Conservation (phyloP, 1,139 yeast genomes). For the Taiozyma sp. region DNA sequence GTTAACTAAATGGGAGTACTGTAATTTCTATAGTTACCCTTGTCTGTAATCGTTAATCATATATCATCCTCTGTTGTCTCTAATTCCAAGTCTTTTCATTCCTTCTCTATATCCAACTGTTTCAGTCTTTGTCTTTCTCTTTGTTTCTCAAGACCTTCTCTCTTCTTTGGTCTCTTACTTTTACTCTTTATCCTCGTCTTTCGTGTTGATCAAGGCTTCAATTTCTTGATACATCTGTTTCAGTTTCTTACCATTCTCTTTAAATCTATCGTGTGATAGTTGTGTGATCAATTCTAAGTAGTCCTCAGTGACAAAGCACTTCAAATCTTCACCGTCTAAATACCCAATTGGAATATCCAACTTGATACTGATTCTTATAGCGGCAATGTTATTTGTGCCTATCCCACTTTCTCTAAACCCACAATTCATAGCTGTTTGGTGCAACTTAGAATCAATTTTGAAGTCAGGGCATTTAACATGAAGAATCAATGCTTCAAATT, state of each 20-base stretch:
- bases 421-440: slow-evolving; percentile 71
- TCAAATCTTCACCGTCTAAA: slow-evolving; percentile 16
- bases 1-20: too few species aligned
- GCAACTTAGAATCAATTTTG: slow-evolving; percentile 54
- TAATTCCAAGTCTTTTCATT: background rate
- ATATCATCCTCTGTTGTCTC: background rate
- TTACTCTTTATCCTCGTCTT: slow-evolving; percentile 4
- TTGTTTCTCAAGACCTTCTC: slow-evolving; percentile 48
- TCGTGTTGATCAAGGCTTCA: slow-evolving; percentile 26
- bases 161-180: slow-evolving; percentile 41
- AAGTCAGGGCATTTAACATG: slow-evolving; percentile 75
- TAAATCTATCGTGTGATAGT: slow-evolving; percentile 53
- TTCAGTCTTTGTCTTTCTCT: background rate
- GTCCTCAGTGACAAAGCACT: slow-evolving; percentile 42
- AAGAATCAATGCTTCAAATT: slow-evolving; percentile 79
- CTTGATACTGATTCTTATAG: slow-evolving; percentile 66
- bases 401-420: slow-evolving; percentile 89
- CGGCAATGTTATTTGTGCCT: slow-evolving; percentile 75
- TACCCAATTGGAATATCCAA: slow-evolving; percentile 37
- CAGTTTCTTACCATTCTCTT: slow-evolving; percentile 57
- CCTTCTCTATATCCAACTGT: too few species aligned
- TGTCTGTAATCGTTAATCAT: too few species aligned
- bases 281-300: slow-evolving; percentile 47
- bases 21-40: too few species aligned
- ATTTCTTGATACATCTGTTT: slow-evolving; percentile 42